phyloP scores from a whole-genome alignment of 495 filamentous ascomycete genomes.

The Aspergillus asperescens region DNA sequence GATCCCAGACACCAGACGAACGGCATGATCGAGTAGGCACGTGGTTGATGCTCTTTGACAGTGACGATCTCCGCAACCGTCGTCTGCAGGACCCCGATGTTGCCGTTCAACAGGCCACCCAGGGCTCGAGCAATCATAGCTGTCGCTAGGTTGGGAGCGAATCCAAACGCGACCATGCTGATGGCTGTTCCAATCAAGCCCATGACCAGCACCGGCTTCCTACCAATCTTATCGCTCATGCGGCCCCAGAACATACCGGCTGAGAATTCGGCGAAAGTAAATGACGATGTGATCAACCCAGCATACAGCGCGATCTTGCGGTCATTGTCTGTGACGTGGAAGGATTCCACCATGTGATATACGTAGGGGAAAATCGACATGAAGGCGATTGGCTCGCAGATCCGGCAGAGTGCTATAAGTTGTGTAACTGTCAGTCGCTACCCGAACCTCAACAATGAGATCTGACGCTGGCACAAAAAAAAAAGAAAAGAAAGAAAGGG shows the following conservation, averaged over 20 bases:
- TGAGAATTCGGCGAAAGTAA: conserved; percentile 91
- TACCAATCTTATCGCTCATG: conserved; percentile 84
- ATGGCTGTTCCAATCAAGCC: conserved; percentile 84
- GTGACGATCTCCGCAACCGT: conserved; percentile 91
- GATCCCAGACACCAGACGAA: conserved; percentile 94
- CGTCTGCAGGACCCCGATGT: conserved; percentile 91
- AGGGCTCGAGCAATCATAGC: conserved; percentile 84
- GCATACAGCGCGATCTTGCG: conserved; percentile 84
- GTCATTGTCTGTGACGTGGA: conserved; percentile 73
- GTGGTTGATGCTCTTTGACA: conserved; percentile 84
- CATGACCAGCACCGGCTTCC: conserved; percentile 86
- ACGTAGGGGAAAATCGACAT: conserved; percentile 99
- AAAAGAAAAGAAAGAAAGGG: background rate
- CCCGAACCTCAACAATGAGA: conserved; percentile 11
- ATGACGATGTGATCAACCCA: conserved; percentile 94
- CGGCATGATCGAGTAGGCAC: conserved; percentile 94
- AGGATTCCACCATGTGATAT: conserved; percentile 95
- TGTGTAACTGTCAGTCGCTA: conserved; percentile 35
- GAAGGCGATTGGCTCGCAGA: conserved; percentile 98
- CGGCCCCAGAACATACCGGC: conserved; percentile 88
- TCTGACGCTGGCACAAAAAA: background rate
- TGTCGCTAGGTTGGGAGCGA: conserved; percentile 74
- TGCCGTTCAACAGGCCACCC: conserved; percentile 90
- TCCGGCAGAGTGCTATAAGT: conserved; percentile 91
- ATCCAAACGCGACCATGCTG: conserved; percentile 92